Evolutionary conservation across 1,284 basidiomycete species (phyloP).

Genomic region (Pseudozyma thailandica): DNA sequence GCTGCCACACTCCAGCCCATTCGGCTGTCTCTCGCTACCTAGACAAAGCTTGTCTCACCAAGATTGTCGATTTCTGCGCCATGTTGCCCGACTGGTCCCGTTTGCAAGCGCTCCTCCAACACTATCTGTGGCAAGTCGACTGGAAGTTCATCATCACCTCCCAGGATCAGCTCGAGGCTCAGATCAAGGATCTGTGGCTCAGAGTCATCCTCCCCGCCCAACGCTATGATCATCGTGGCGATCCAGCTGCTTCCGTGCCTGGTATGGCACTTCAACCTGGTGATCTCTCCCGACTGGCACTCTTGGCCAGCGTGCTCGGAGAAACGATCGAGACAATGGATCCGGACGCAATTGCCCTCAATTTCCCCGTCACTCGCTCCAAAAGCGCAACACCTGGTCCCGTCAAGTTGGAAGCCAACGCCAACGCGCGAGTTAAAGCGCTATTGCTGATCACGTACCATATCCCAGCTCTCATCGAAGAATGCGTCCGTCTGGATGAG

Average conservation of each 20-base stretch:
- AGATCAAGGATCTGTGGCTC: conserved; percentile 32
- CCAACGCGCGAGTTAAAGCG: conserved; percentile 24
- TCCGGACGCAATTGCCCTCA: conserved; percentile 16
- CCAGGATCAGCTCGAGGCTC: conserved; percentile 30
- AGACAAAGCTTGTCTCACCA: conserved; percentile 18
- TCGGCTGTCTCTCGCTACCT: conserved; percentile 14
- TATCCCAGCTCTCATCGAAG: conserved; percentile 33
- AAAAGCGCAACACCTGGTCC: conserved; percentile 4
- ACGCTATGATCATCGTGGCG: background rate
- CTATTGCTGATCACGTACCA: conserved; percentile 34
- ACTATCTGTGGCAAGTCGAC: conserved; percentile 48
- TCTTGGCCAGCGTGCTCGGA: conserved; percentile 34
- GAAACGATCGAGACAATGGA: conserved; percentile 42
- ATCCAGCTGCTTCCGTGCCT: background rate
- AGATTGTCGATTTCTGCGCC: conserved; percentile 27
- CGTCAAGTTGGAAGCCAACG: conserved; percentile 14
- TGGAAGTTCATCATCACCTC: conserved; percentile 49
- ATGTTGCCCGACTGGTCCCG: conserved; percentile 35
- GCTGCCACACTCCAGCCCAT: conserved; percentile 4
- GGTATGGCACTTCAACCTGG: conserved; percentile 18
- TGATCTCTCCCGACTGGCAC: conserved; percentile 37
- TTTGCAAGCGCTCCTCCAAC: conserved; percentile 17
- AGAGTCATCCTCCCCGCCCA: conserved; percentile 31
- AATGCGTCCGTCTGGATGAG: conserved; percentile 45
- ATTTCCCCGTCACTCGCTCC: conserved; percentile 14